These are phyloP conservation scores for Fusarium piperis DNA, from an alignment of 2,329 filamentous ascomycete genomes.

Conservation along the genomic window DNA sequence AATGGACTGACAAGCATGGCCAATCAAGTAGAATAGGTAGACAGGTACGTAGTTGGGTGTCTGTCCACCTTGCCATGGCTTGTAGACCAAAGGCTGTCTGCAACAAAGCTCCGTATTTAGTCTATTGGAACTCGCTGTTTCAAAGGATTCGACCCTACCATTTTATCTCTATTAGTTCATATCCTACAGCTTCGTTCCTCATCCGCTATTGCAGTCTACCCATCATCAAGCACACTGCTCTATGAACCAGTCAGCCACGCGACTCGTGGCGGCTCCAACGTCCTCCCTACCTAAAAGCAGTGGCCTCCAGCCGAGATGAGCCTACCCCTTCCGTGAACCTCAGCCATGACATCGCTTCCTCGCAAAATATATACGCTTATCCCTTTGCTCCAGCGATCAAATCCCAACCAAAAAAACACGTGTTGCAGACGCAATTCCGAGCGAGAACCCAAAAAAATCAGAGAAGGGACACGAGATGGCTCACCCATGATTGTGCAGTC, in stretches of 20 bases:
- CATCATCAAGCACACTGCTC: not conserved
- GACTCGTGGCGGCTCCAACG: not conserved
- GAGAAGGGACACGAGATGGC: constrained; percentile 18
- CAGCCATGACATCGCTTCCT: constrained; percentile 18
- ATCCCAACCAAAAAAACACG: constrained; percentile 21
- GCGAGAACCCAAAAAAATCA: constrained; percentile 12
- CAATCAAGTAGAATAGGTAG: not conserved
- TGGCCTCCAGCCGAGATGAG: not conserved
- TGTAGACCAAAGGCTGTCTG: not conserved
- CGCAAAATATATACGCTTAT: constrained; percentile 36
- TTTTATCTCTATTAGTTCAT: constrained; percentile 39
- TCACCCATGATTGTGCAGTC: constrained; percentile 24
- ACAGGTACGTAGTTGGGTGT: not conserved
- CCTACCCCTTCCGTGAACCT: not conserved
- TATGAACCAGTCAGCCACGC: constrained; percentile 2
- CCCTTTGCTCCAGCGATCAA: constrained; percentile 34
- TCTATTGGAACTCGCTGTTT: constrained; percentile 7
- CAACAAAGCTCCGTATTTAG: constrained; percentile 13
- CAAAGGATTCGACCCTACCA: constrained; percentile 8
- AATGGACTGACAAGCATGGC: not conserved
- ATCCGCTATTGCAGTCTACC: constrained; percentile 11
- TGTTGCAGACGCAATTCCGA: constrained; percentile 20
- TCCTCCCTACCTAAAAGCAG: not conserved
- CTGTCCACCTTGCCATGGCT: not conserved
- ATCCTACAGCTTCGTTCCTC: constrained; percentile 35